Conservation (phyloP, 2,329 filamentous ascomycete species). For the Calonectria hongkongensis region DNA sequence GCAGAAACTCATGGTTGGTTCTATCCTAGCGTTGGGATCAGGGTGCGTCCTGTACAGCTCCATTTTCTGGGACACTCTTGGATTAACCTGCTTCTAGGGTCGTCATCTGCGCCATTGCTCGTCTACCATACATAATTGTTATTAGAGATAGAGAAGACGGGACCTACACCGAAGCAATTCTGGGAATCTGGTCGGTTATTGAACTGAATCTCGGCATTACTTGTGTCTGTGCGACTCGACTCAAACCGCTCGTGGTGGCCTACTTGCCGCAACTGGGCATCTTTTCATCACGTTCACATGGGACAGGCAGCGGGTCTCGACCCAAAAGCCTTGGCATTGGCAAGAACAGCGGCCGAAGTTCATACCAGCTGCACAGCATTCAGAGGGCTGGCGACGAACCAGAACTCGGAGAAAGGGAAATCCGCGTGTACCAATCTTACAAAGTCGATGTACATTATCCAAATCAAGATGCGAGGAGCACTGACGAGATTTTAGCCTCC, state of each 20-base stretch:
- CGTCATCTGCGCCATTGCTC: background rate
- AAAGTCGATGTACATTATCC: background rate
- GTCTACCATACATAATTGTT: conserved; percentile 5
- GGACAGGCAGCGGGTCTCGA: background rate
- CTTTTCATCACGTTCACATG: background rate
- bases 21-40: conserved; percentile 8
- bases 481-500: background rate
- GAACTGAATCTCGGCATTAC: conserved; percentile 62
- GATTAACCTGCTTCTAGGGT: background rate
- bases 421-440: background rate
- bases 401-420: background rate
- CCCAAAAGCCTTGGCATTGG: background rate
- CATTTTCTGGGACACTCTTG: background rate
- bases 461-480: background rate
- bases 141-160: conserved; percentile 55
- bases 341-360: background rate
- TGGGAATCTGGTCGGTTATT: conserved; percentile 59
- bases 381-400: background rate
- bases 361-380: conserved; percentile 14
- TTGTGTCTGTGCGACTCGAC: conserved; percentile 60
- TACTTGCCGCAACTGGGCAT: background rate
- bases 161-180: conserved; percentile 53
- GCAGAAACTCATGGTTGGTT: background rate
- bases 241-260: conserved; percentile 45
- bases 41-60: background rate